Base-by-base conservation (phyloP, 805 yeast species). In the Wickerhamiella nectarea region DNA sequence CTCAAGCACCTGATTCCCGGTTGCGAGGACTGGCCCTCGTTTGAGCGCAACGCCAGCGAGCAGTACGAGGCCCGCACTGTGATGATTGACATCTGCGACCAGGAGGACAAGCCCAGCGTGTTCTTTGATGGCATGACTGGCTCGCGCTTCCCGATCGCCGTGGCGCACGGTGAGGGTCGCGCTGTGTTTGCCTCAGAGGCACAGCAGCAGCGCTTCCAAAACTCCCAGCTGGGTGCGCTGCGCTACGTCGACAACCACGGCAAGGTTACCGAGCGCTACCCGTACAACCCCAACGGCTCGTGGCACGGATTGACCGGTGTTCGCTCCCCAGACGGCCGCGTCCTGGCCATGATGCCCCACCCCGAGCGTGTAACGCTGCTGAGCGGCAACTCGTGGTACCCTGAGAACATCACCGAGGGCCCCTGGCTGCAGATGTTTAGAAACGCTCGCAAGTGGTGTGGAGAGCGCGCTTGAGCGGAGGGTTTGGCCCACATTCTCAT, bases 111-210 rank as follows among this genome's bases (percentile, higher is more conserved):
- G 8, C 64, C 66, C 43, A 67, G 73, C 45, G 76, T 91, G 44
- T 89, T 91, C 72, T 74, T 87, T 54, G 73, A 80, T 46, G 84
- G 81, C 43, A 86, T 91, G 97, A 72, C 76, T 56, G 94, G 95
- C n/a, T 84, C 96, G 6, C 76, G 77, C 56, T 64, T 91, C 56
- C 98, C 98, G 43, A 85, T 91, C 64, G 95, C 93, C 17, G 97
- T 91, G 52, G 98, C 98, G 3, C 98, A 91, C 60, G 98, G 98
- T 54, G 98, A 91, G 68, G 98, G 98, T 56, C 75, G 84, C 55
- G 97, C 96, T 11, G 64, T 70, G 35, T 91, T 89, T 61, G 65
- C 65, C 36, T 48, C 62, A 24, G 67, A 63, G 8, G 68, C 63
- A 20, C 66, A 70, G 46, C 61, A 72, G 49, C 63, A 66, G 26